Evolutionary conservation across 1,284 basidiomycete genomes (phyloP), one percentile per base, ranked within the genome.

Genomic region (Mrakiaceae sp.): DNA sequence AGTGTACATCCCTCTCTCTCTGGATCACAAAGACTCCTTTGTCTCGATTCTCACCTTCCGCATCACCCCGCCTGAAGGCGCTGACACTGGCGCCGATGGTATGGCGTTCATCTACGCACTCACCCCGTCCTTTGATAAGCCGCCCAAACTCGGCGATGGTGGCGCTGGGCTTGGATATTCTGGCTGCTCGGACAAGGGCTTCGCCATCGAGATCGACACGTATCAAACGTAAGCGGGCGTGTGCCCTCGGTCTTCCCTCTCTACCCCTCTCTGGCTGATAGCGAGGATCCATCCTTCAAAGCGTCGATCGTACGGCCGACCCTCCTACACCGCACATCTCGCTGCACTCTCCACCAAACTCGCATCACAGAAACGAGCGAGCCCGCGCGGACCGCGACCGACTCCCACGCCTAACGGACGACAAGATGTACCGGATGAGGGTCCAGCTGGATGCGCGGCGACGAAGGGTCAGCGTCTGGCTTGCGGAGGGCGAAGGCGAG

Each of bases 291-390:
- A 4, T 43, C 52, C 10, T 16, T 3, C 54, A 68, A 27, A 27
- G 68, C 43, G 64, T 64, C 39, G 69, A 69, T 52, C 64, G 66
- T 9, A 68, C 74, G 9, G 66, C 68, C 39, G 74, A 75, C 58
- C 74, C 74, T 1, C 71, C 72, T 1, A 69, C 69, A 5, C 74
- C 74, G 0, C 74, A 75, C 59, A 71, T 75, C 56, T 75, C 74
- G 0, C 64, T 75, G 8, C 74, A 75, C 61, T 71, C 68, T 5
- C 74, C 74, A 6, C 71, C 72, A 1, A 60, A 72, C 53, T 70
- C 74, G 0, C 74, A 75, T 64, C 74, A 75, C 58, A 67, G 67
- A 3, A 51, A 71, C 58, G 69, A 71, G 1, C 63, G 74, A 9
- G 69, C 69, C 3, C 71, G 71, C 54, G 72, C 73, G 2, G 12